Base-by-base conservation (phyloP, 768 basidiomycete genomes). In the Boletus pseudopeckii region DNA sequence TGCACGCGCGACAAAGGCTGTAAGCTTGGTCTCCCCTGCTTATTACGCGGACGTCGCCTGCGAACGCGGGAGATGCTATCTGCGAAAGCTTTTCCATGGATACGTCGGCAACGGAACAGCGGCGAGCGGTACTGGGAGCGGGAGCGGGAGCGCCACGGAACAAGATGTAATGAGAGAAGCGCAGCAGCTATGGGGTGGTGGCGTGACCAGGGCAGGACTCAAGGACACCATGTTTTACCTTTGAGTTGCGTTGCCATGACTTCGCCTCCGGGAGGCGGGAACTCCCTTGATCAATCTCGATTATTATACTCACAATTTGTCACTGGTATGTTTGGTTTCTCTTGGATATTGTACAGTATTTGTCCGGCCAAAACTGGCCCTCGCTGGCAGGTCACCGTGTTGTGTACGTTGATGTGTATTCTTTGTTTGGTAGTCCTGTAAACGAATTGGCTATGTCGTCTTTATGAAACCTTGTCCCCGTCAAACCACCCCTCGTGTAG, bases 221-320 rank as follows among this genome's bases (percentile, higher is more conserved):
- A 86, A 81, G 70, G 78, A 86, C 36, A 84, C 84, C 0, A 90
- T 90, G 88, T 90, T 80, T 62, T 90, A 90, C 68, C 73, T 90
- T n/a, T 88, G 57, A 75, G 32, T 10, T 22, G 20, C 3, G 36
- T 42, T 32, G 37, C 22, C 6, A 17, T 24, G 24, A 33, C 17
- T 30, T 20, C 44, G 9, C 44, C 47, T 54, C 26, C 3, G 2
- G 9, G 45, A 30, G 24, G 43, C 17, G 11, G 13, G 9, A 20
- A 26, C 34, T 52, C 22, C 13, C 38, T 45, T 44, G n/a, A 30
- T 40, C 36, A 10, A 39, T 51, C 43, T 53, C 4, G 38, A 26
- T 36, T 18, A 13, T 26, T 40, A 28, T 50, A 38, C 20, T 37
- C n/a, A 26, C 9, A 36, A 39, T 41, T 8, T 20, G 17, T 49